Percentiles rank a stretch among this genome's conserved stretches.
These are phyloP conservation scores for Castanea crenata DNA, from an alignment of 306 rosid genomes.

Conservation along the genomic window DNA sequence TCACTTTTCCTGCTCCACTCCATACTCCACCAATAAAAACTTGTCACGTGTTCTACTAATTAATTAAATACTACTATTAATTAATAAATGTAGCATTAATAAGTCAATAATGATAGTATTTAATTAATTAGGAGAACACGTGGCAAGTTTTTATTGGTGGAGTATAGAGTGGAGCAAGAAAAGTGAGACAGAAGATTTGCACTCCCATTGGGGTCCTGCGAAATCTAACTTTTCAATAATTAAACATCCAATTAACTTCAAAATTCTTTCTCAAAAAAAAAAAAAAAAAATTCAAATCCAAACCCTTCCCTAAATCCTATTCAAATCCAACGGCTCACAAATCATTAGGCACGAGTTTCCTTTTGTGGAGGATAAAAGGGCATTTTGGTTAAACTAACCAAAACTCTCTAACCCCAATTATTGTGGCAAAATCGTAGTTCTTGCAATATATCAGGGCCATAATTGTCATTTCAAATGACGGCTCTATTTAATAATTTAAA, in stretches of 20 bases:
- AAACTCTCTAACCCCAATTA: background rate
- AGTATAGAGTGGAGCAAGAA: too few relatives aligned
- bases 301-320: background rate
- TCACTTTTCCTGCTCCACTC: too few relatives aligned
- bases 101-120: too few relatives aligned
- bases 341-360: background rate
- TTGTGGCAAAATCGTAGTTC: constrained; percentile 6
- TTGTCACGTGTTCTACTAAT: too few relatives aligned
- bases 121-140: too few relatives aligned
- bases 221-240: background rate
- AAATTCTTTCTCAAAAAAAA: too few relatives aligned
- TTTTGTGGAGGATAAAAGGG: constrained; percentile 24
- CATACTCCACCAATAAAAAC: too few relatives aligned
- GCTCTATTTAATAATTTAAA: background rate
- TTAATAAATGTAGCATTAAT: too few relatives aligned
- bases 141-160: too few relatives aligned
- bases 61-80: too few relatives aligned
- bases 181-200: too few relatives aligned
- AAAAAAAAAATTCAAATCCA: background rate
- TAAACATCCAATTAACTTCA: background rate
- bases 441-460: background rate
- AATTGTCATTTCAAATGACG: background rate
- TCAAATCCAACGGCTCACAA: constrained; percentile 1
- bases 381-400: constrained; percentile 24
- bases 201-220: background rate